Evolutionary conservation across 73 alveolate genomes (phyloP), one percentile per base, ranked within the genome.

Genomic region (Uronychia binucleata): DNA sequence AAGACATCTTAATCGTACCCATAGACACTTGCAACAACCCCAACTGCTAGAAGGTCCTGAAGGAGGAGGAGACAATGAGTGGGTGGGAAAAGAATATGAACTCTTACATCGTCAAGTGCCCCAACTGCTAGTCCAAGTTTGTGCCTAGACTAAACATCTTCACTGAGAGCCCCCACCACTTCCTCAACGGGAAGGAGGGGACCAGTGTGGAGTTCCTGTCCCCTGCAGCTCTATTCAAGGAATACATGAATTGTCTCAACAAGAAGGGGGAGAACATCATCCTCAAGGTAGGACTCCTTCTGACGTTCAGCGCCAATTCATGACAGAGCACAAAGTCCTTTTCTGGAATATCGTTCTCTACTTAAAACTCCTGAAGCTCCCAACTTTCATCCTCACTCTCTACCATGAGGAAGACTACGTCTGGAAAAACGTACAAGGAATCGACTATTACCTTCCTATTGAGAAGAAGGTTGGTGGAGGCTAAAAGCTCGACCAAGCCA

Each of bases 291-390:
- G n/a, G n/a, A n/a, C n/a, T n/a, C n/a, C n/a, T n/a, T n/a, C n/a
- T n/a, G n/a, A n/a, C n/a, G n/a, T n/a, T n/a, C n/a, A n/a, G n/a
- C 88, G 78, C 25, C 79, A 79, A 29, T 92, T 92, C 58, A 27
- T 90, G 5, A 87, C 58, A 32, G 93, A 89, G 1, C 95, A 92
- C 79, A 85, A 60, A 33, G 76, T 86, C 19, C 77, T 92, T 30
- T 92, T 87, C 76, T 92, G 97, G 95, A 92, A 92, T 81, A 74
- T 90, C 35, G 85, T 82, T 0, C 87, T 89, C 30, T 89, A 92
- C 83, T 92, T 92, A 74, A 89, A 89, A 57, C 78, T 92, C 19
- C 0, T 89, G 34, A 88, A 83, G 83, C 88, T 92, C 11, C 97
- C 97, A 1, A 75, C 78, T 0, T 92, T 92, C 79, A 77, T 92